A percentile compares a stretch with the other conserved stretches of the same genome.
phyloP scores from a whole-genome alignment of 2,329 filamentous ascomycete genomes.

The Alternaria arbusti region DNA sequence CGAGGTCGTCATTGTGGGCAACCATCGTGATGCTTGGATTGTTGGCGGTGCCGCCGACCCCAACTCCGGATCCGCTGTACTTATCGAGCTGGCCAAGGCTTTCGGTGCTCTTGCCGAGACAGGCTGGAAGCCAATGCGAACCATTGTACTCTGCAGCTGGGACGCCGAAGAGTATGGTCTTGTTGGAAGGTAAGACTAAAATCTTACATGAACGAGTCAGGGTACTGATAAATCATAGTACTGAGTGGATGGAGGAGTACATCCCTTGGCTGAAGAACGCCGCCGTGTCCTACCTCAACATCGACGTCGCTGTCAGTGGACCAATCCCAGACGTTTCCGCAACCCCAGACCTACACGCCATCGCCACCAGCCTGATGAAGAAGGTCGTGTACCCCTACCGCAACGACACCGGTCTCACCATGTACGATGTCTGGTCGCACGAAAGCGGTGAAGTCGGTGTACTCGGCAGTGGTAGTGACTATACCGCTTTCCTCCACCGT shows the following conservation, averaged over 20 bases:
- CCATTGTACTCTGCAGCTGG: constrained; percentile 55
- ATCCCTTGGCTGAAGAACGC: constrained; percentile 55
- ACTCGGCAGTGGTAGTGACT: constrained; percentile 56
- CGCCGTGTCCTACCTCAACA: constrained; percentile 58
- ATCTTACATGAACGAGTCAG: background rate
- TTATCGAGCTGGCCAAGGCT: constrained; percentile 59
- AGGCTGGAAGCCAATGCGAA: constrained; percentile 61
- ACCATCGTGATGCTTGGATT: constrained; percentile 63
- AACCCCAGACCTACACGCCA: constrained; percentile 50
- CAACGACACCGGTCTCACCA: constrained; percentile 47
- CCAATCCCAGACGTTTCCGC: constrained; percentile 49
- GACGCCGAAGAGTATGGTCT: constrained; percentile 52
- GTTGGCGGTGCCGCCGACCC: constrained; percentile 61
- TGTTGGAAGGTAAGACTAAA: constrained; percentile 38
- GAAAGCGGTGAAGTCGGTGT: constrained; percentile 49
- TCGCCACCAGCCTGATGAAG: constrained; percentile 47
- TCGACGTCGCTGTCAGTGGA: constrained; percentile 58
- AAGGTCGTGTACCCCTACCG: constrained; percentile 52
- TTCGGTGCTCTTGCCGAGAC: constrained; percentile 56
- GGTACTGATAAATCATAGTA: constrained; percentile 33
- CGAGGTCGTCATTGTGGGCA: constrained; percentile 62
- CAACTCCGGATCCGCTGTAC: constrained; percentile 58
- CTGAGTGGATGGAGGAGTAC: constrained; percentile 60
- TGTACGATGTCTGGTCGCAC: constrained; percentile 55
- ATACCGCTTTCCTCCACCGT: constrained; percentile 55